Conservation (phyloP, 768 basidiomycete genomes). For the Podaxis rugospora region DNA sequence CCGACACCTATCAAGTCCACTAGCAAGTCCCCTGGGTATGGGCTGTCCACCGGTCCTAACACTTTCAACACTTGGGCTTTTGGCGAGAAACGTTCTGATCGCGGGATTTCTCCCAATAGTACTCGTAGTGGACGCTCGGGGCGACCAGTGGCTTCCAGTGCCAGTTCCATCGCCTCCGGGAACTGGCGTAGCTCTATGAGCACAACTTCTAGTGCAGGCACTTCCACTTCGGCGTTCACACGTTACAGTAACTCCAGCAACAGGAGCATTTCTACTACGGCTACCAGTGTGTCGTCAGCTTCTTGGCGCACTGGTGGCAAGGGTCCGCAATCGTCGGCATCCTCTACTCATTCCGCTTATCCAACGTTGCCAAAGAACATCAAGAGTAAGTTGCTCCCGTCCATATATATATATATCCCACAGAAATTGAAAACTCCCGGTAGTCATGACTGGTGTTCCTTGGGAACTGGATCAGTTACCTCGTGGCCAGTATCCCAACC, state of each 20-base stretch:
- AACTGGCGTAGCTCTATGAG: constrained; percentile 81
- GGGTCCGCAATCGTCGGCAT: constrained; percentile 25
- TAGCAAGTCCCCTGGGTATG: constrained; percentile 24
- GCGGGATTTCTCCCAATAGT: constrained; percentile 57
- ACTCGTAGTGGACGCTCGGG: constrained; percentile 37
- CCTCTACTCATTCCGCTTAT: constrained; percentile 25
- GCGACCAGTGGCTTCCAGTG: constrained; percentile 49
- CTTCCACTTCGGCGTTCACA: constrained; percentile 71
- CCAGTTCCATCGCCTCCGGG: constrained; percentile 57
- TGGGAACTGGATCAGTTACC: constrained; percentile 71
- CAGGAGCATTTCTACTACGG: constrained; percentile 73
- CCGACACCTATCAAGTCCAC: constrained; percentile 17
- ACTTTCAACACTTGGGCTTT: constrained; percentile 28
- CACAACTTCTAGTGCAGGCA: constrained; percentile 63
- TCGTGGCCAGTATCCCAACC: constrained; percentile 57
- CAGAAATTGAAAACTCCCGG: constrained; percentile 9
- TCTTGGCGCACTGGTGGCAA: constrained; percentile 65
- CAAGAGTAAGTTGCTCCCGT: constrained; percentile 58
- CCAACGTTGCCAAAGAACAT: constrained; percentile 59
- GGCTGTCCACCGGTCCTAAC: constrained; percentile 24
- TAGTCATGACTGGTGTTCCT: constrained; percentile 76
- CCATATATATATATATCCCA: not conserved
- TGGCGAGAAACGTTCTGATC: constrained; percentile 31
- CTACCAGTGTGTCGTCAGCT: constrained; percentile 71
- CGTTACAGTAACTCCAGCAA: constrained; percentile 73